Evolutionary conservation across 1,284 basidiomycete species (phyloP).

Genomic region (Ganoderma leucocontextum): DNA sequence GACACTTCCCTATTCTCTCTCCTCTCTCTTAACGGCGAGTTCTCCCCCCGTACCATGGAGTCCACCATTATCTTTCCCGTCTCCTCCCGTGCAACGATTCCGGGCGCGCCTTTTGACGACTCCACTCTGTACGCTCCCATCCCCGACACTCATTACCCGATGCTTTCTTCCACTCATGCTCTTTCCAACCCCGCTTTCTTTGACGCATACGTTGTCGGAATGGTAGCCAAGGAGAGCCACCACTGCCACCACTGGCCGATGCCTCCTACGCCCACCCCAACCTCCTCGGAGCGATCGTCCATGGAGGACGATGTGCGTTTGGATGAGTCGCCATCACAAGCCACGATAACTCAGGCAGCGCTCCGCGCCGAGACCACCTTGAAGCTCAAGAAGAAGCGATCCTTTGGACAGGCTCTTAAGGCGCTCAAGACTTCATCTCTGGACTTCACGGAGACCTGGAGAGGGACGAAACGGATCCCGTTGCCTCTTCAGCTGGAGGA

Average conservation of each 20-base stretch:
- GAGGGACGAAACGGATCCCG: constrained; percentile 16
- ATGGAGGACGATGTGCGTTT: constrained; percentile 23
- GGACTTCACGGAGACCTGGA: constrained; percentile 18
- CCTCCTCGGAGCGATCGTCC: constrained; percentile 24
- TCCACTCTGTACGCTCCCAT: constrained; percentile 19
- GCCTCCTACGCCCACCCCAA: constrained; percentile 15
- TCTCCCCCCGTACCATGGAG: constrained; percentile 22
- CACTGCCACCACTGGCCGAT: neutral
- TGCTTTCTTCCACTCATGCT: constrained; percentile 25
- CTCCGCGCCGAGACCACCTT: constrained; percentile 14
- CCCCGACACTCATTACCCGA: constrained; percentile 21
- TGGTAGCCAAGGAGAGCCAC: constrained; percentile 16
- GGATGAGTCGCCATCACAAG: constrained; percentile 22
- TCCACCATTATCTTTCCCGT: constrained; percentile 26
- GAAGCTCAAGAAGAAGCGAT: constrained; percentile 31
- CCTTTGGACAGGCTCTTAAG: constrained; percentile 31
- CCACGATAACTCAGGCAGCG: constrained; percentile 26
- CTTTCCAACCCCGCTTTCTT: constrained; percentile 20
- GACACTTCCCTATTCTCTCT: constrained; percentile 19
- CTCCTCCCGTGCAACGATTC: constrained; percentile 16
- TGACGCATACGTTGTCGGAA: constrained; percentile 24
- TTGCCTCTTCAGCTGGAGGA: constrained; percentile 21
- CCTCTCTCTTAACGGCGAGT: constrained; percentile 7
- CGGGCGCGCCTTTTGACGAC: constrained; percentile 17
- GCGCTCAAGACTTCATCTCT: constrained; percentile 24